Base-by-base conservation (phyloP, 345 rosid genomes). In the Citrus unshiu region DNA sequence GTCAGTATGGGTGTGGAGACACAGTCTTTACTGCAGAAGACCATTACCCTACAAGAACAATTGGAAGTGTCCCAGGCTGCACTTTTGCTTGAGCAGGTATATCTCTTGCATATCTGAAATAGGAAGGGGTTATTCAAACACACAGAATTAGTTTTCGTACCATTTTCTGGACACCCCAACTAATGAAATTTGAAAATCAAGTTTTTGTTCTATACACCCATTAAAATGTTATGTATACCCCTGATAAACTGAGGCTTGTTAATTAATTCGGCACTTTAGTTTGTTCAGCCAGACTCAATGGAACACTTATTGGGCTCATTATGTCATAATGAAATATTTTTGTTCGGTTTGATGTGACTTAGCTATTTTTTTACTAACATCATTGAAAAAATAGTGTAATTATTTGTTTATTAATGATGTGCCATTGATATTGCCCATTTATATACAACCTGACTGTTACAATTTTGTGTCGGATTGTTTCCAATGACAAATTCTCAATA, bases 11-110 rank as follows among this genome's bases (percentile, higher is more conserved):
- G 92, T 72, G 84, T 85, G 63, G 98, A 92, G 89, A 92, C 90
- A 83, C 97, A 86, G 79, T 91, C 92, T 79, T 87, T 92, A 81
- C 83, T 95, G 84, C 92, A 88, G 77, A 89, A 87, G 81, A 90
- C 90, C 58, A 63, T 93, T 73, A 83, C 92, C 32, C 88, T 95
- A 51, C 94, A 95, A 90, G 95, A 93, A 82, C 91, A 90, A 69
- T 81, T 93, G 74, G 88, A 91, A 73, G 97, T 92, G 39, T 91
- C 98, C 68, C 92, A 84, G 76, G 93, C 95, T 7, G 91, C 90
- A 60, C 89, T 91, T 80, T 74, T 93, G 78, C 92, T 91, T 71
- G 98, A 93, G 74, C 98, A 95, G 98, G 98, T 95, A 81, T 60
- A 84, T 68, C 5, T 59, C 65, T 37, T 39, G 43, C 67, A 39